Conservation (phyloP, 148 eudicot genomes). For the Pouteria glomerata region DNA sequence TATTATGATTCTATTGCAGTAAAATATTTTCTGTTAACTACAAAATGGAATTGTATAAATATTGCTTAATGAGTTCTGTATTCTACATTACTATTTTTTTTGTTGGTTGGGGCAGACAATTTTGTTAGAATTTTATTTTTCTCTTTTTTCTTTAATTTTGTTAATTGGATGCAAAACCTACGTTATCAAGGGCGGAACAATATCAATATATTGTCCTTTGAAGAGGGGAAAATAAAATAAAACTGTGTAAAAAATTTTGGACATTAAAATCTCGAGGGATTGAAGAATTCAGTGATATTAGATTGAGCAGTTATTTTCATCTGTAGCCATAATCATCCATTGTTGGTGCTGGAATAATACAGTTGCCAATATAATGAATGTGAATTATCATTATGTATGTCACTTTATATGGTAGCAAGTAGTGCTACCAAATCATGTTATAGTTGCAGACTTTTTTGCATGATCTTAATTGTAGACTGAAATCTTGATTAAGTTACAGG, state of each 20-base stretch:
- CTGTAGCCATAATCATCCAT: not conserved
- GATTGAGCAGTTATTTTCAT: not conserved
- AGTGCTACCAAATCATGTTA: constrained; percentile 3
- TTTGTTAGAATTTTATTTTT: too few species aligned
- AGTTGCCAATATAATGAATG: not conserved
- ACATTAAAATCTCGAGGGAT: not conserved
- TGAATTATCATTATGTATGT: not conserved
- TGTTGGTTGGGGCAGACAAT: not conserved
- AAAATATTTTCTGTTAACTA: not conserved
- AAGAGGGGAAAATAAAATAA: not conserved
- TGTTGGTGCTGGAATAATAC: not conserved
- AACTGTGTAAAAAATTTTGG: not conserved
- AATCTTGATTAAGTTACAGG: not conserved
- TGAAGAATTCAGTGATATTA: constrained; percentile 3
- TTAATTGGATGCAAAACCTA: not conserved
- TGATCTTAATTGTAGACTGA: not conserved
- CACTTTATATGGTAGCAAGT: not conserved
- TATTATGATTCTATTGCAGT: not conserved
- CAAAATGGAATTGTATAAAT: not conserved
- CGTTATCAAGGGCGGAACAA: not conserved
- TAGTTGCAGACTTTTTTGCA: not conserved
- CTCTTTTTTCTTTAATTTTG: not conserved
- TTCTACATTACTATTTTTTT: not conserved
- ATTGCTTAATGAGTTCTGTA: not conserved
- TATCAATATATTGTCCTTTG: not conserved